Base-by-base conservation (phyloP, 345 rosid species). In the Aquilaria malaccensis region DNA sequence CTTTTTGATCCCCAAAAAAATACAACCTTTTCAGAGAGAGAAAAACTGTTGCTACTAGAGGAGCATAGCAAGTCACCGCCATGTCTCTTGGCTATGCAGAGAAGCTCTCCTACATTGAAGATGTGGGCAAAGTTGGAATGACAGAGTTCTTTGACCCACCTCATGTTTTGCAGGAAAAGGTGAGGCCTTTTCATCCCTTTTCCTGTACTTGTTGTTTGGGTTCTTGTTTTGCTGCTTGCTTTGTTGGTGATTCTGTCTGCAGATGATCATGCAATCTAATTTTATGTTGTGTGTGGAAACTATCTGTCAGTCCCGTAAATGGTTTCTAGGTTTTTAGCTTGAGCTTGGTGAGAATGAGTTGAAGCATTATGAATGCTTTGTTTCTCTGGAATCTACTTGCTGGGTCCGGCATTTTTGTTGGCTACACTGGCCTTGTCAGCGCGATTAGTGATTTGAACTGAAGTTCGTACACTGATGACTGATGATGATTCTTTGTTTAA, bases 21-120 rank as follows among this genome's bases (percentile, higher is more conserved):
- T 7, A 9, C 7, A 6, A 3, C 59, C 11, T 53, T 45, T 45
- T 30, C 59, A 45, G 45, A 10, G 55, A 29, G 29, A 52, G 29
- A 37, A 3, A 51, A 2, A 14, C 57, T 58, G 45, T 11, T 51
- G 46, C 55, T 14, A 47, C 45, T 58, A 29, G 2, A 37, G 53
- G 43, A 41, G 30, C 22, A 53, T 22, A 72, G 48, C 13, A 50
- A 64, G 47, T 62, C 30, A 59, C 41, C 52, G 54, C 72, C 70
- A 94, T 94, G 99, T 94, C 99, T 74, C 79, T 94, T 67, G 99
- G 99, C 65, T 94, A 90, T 74, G 99, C 99, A 11, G 95, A 94
- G 84, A 94, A 90, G 88, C 83, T 94, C 45, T 94, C 99, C n/a
- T 88, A 64, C 85, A 90, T 87, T n/a, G 97, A 94, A 73, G 99